Evolutionary conservation across 2,329 filamentous ascomycete genomes (phyloP).

Genomic region (Pseudogymnoascus sp.): DNA sequence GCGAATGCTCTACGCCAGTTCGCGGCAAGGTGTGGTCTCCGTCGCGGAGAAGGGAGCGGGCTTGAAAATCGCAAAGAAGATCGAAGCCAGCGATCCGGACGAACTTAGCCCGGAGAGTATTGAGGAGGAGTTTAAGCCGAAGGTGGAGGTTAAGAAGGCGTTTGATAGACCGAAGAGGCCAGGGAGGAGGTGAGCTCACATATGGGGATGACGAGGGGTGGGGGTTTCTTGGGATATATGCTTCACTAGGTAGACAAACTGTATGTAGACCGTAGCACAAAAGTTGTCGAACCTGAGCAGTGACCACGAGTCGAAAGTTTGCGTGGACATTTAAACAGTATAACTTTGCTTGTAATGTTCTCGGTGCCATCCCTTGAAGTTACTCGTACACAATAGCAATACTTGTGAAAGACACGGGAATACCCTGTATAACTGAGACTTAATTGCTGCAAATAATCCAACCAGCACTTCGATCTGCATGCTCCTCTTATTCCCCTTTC

Average conservation of each 20-base stretch:
- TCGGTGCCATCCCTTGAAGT: neutral
- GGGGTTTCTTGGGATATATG: neutral
- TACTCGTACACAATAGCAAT: neutral
- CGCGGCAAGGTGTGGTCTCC: slow-evolving; percentile 58
- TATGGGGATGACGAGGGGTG: neutral
- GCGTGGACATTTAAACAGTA: neutral
- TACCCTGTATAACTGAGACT: neutral
- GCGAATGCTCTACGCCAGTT: slow-evolving; percentile 74
- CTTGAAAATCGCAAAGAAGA: slow-evolving; percentile 60
- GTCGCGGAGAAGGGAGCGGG: slow-evolving; percentile 58
- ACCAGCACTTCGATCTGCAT: neutral
- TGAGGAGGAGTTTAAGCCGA: slow-evolving; percentile 58
- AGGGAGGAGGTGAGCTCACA: slow-evolving; percentile 35
- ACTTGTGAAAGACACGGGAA: neutral
- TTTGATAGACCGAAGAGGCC: slow-evolving; percentile 76
- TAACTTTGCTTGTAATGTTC: neutral
- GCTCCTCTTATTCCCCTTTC: neutral
- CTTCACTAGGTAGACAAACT: neutral
- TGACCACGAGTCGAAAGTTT: neutral
- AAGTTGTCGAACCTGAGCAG: neutral
- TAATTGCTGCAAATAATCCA: neutral
- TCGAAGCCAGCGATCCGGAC: slow-evolving; percentile 57
- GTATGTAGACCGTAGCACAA: neutral
- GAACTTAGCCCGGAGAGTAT: slow-evolving; percentile 64
- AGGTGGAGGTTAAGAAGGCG: slow-evolving; percentile 54